Evolutionary conservation across 345 rosid species (phyloP).

Genomic region (Geranium rotundifolium): DNA sequence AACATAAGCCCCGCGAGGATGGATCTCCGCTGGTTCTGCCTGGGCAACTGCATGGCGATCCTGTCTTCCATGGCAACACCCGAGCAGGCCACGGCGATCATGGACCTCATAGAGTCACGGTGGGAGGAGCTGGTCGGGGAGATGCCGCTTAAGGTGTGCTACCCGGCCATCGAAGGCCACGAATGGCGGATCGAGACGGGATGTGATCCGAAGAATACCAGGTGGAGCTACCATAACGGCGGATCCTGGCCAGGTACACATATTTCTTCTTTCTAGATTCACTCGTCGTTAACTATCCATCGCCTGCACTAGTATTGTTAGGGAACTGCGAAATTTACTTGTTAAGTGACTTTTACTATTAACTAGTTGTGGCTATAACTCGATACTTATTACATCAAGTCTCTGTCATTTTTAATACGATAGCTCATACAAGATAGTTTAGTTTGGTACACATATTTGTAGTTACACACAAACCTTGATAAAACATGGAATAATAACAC

Average conservation of each 20-base stretch:
- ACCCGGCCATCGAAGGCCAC: constrained; percentile 55
- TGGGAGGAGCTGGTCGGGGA: constrained; percentile 67
- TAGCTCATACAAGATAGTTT: too few species aligned
- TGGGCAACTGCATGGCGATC: constrained; percentile 53
- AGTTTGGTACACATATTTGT: too few species aligned
- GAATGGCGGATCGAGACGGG: constrained; percentile 52
- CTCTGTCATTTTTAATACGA: too few species aligned
- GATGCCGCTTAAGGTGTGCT: constrained; percentile 63
- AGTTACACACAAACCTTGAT: too few species aligned
- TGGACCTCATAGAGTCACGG: constrained; percentile 58
- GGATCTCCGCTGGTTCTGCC: constrained; percentile 66
- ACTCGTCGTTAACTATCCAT: too few species aligned
- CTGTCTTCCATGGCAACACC: constrained; percentile 49
- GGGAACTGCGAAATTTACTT: too few species aligned
- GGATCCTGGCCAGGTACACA: constrained; percentile 63
- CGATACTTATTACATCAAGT: too few species aligned
- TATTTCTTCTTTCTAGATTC: neutral
- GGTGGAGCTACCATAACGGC: constrained; percentile 65
- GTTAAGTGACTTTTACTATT: too few species aligned
- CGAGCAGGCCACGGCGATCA: constrained; percentile 54
- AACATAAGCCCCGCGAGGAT: constrained; percentile 54
- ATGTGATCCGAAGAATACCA: constrained; percentile 56
- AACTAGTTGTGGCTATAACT: too few species aligned
- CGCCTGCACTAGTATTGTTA: too few species aligned
- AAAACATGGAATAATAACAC: too few species aligned